Conservation (phyloP, 2,329 filamentous ascomycete genomes). For the Cladophialophora exuberans region DNA sequence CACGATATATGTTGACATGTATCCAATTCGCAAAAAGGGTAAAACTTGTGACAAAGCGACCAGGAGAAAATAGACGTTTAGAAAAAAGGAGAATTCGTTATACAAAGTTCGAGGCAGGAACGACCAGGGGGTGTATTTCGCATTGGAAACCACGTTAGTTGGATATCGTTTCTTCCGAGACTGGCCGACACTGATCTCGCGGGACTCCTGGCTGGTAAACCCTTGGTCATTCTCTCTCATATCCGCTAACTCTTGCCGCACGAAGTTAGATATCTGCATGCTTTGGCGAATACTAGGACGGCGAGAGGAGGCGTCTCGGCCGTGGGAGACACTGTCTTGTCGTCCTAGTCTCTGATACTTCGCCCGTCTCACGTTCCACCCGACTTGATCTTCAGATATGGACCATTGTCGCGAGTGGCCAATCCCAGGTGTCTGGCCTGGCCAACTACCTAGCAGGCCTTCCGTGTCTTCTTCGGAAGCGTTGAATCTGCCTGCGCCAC, state of each 20-base stretch:
- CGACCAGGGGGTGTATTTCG: constrained; percentile 94
- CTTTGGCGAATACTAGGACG: constrained; percentile 66
- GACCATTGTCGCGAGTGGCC: constrained; percentile 36
- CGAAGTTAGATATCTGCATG: constrained; percentile 36
- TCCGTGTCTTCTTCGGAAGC: constrained; percentile 68
- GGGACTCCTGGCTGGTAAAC: constrained; percentile 56
- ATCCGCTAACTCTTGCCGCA: constrained; percentile 32
- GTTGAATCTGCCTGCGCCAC: constrained; percentile 11
- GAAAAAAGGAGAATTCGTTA: constrained; percentile 99
- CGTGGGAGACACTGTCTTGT: constrained; percentile 10
- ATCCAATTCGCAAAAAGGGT: constrained; percentile 85
- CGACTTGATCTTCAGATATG: constrained; percentile 58
- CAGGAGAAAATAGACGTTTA: constrained; percentile 98
- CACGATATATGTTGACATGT: constrained; percentile 90
- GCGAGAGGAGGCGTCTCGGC: constrained; percentile 23
- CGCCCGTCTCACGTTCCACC: constrained; percentile 38
- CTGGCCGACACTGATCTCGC: constrained; percentile 76
- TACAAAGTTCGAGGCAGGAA: constrained; percentile 94
- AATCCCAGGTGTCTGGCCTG: constrained; percentile 18
- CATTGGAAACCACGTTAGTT: constrained; percentile 90
- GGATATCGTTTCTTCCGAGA: constrained; percentile 76
- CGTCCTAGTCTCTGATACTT: constrained; percentile 9
- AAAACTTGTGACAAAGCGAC: constrained; percentile 94
- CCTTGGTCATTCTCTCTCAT: constrained; percentile 41
- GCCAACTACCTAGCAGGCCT: constrained; percentile 58